Base-by-base conservation (phyloP, 495 filamentous ascomycete species). In the Penicillium odoratum region DNA sequence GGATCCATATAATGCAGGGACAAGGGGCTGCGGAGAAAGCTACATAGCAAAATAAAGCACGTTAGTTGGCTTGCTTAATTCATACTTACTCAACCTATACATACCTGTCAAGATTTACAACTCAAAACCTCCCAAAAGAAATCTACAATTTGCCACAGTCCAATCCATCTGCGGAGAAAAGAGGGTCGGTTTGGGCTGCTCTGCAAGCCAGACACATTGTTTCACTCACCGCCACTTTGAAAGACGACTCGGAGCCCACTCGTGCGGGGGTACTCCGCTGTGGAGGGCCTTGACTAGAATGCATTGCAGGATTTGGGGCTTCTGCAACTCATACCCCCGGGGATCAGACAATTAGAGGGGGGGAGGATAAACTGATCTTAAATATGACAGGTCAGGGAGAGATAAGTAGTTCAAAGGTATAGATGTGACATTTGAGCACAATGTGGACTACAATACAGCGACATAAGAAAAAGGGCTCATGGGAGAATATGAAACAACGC, bases 161-260 rank as follows among this genome's bases (percentile, higher is more conserved):
- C 13, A 53, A 43, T 11, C 50, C 26, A 26, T 48, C 26, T 48
- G 28, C 46, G 33, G 28, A 16, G 3, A 7, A 31, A 13, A 21
- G 11, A 38, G n/a, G 53, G 18, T 21, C 40, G 50, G 30, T 44
- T 59, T 59, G 48, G 56, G 51, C 53, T 59, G 34, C 47, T 45
- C 53, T 56, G 62, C 59, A 61, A 42, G 58, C 48, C 48, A 38
- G 61, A 53, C 60, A 51, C 56, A 48, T 53, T 43, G 8, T 43
- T 61, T 61, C 45, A 55, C 65, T 65, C 67, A 69, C 67, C 67
- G 67, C 67, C 62, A 69, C 59, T 69, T 67, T 58, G 43, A 10
- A 30, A 51, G 36, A 30, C 47, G 31, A 38, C 47, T 47, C 34
- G 18, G 29, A 43, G 36, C 28, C 52, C 45, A 52, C 55, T 44